These are phyloP conservation scores for Hypoxylon sp. DNA, from an alignment of 2,329 filamentous ascomycete genomes.

Conservation along the genomic window DNA sequence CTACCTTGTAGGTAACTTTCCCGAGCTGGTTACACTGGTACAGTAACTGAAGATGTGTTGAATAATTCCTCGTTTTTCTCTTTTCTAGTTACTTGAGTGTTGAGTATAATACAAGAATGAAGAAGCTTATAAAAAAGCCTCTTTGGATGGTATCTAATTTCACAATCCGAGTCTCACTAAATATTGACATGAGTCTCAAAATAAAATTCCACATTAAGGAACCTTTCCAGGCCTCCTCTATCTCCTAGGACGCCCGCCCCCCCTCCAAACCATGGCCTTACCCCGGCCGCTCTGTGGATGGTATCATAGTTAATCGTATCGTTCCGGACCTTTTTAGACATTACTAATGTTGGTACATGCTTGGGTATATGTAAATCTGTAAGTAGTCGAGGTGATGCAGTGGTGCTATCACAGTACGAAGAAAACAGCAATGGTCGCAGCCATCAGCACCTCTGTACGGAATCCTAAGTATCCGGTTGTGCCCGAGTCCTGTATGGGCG, in stretches of 20 bases:
- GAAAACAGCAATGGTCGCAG: slow-evolving; percentile 13
- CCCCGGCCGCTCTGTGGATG: slow-evolving; percentile 6
- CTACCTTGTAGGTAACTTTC: no score
- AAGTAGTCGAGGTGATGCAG: not conserved
- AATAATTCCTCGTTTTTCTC: no score
- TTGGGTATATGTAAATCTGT: slow-evolving; percentile 7
- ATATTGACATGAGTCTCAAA: slow-evolving; percentile 10
- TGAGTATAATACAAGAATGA: slow-evolving; percentile 20
- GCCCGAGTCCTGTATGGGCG: slow-evolving; percentile 17
- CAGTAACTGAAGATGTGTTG: no score
- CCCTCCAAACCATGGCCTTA: not conserved
- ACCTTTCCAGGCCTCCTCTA: not conserved
- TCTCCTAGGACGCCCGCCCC: slow-evolving; percentile 5
- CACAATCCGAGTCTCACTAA: slow-evolving; percentile 9
- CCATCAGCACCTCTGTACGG: slow-evolving; percentile 14
- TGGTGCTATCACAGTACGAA: slow-evolving; percentile 23
- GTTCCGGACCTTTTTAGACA: slow-evolving; percentile 26
- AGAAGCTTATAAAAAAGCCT: slow-evolving; percentile 3
- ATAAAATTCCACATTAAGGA: slow-evolving; percentile 5
- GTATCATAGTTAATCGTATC: slow-evolving; percentile 5
- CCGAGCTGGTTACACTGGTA: no score
- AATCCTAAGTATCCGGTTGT: slow-evolving; percentile 5
- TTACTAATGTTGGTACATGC: slow-evolving; percentile 25
- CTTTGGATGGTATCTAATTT: slow-evolving; percentile 16
- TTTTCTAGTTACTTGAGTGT: slow-evolving; percentile 15